phyloP scores from a whole-genome alignment of 441 rosid genomes.

The Lagerstroemia fauriei region DNA sequence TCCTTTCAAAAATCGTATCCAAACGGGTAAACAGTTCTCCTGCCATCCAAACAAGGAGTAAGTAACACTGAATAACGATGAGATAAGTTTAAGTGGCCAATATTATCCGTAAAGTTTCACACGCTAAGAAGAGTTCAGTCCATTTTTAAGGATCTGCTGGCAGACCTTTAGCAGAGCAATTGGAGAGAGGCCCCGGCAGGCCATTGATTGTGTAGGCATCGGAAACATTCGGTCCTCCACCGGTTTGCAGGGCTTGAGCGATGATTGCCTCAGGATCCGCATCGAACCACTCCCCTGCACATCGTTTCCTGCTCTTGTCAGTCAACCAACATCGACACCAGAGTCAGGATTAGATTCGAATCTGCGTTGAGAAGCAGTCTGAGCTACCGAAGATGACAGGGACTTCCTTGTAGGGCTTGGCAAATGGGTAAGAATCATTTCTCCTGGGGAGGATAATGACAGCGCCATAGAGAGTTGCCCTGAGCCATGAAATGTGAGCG shows the following conservation, averaged over 20 bases:
- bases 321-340: background rate
- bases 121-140: constrained; percentile 1
- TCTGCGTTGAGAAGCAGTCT: constrained; percentile 7
- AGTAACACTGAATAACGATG: too few species aligned
- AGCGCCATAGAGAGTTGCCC: constrained; percentile 66
- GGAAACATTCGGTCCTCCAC: constrained; percentile 64
- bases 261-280: constrained; percentile 58
- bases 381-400: constrained; percentile 57
- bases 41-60: too few species aligned
- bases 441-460: constrained; percentile 54
- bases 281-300: constrained; percentile 59
- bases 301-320: background rate
- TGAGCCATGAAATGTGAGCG: constrained; percentile 66
- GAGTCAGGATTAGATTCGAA: background rate
- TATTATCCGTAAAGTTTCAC: background rate
- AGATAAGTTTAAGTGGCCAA: too few species aligned
- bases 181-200: constrained; percentile 55
- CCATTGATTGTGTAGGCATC: constrained; percentile 63
- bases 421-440: constrained; percentile 55
- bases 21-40: too few species aligned
- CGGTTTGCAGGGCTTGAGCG: constrained; percentile 52
- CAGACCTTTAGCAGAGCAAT: constrained; percentile 53
- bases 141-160: too few species aligned
- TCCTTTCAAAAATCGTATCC: too few species aligned
- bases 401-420: constrained; percentile 61